Conservation (phyloP, 805 yeast genomes). For the Hanseniaspora singularis region DNA sequence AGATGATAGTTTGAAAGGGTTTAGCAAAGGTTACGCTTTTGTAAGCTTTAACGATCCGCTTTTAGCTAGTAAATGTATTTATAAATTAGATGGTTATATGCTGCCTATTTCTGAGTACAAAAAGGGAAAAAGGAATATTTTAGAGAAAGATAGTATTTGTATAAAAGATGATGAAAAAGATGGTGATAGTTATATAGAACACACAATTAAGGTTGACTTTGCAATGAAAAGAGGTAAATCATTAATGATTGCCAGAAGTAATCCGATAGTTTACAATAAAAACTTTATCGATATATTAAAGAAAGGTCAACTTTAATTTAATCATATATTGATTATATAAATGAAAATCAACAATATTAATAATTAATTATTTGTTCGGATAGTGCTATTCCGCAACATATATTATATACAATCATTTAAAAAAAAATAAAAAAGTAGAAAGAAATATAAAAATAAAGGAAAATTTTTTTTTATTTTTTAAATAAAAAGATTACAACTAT, state of each 20-base stretch:
- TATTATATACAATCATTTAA: too few relatives aligned
- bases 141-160: not conserved
- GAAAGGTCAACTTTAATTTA: not conserved
- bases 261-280: not conserved
- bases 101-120: not conserved
- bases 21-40: constrained; percentile 12
- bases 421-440: too few relatives aligned
- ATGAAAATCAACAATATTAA: too few relatives aligned
- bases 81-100: constrained; percentile 4
- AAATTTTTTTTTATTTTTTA: too few relatives aligned
- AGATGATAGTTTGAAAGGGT: not conserved
- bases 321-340: too few relatives aligned
- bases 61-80: constrained; percentile 10
- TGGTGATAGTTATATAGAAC: not conserved
- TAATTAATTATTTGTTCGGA: too few relatives aligned
- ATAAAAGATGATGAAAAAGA: not conserved
- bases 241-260: not conserved
- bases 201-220: not conserved
- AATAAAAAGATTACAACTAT: too few relatives aligned
- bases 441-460: too few relatives aligned
- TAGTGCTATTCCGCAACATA: too few relatives aligned
- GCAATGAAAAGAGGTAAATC: constrained; percentile 14
- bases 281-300: not conserved
- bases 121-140: not conserved
- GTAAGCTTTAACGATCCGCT: constrained; percentile 10